Evolutionary conservation across 371 early-diverging fungal genomes (phyloP).

Genomic region (Conidiobolus incongruus): DNA sequence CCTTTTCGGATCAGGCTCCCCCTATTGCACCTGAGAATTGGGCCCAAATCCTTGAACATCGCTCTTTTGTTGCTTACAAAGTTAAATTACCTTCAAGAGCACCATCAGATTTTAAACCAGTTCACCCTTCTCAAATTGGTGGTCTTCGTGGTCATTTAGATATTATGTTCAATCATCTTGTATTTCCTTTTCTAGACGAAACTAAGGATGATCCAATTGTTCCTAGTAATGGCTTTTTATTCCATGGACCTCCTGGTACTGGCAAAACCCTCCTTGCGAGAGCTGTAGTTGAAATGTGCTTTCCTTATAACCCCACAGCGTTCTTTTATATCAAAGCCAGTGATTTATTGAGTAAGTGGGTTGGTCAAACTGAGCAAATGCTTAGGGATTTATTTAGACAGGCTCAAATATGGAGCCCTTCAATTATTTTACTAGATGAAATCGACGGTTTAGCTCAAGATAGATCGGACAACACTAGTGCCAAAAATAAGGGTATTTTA

Average conservation of each 20-base stretch:
- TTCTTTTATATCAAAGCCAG: conserved; percentile 59
- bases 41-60: too few relatives aligned
- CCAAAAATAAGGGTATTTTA: too few relatives aligned
- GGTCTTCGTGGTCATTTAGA: too few relatives aligned
- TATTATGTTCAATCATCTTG: too few relatives aligned
- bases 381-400: conserved; percentile 37
- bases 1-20: too few relatives aligned
- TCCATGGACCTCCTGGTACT: conserved; percentile 99
- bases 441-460: conserved; percentile 20
- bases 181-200: too few relatives aligned
- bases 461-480: conserved; percentile 32
- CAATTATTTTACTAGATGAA: conserved; percentile 39
- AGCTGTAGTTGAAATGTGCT: conserved; percentile 95
- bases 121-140: too few relatives aligned
- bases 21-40: too few relatives aligned
- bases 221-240: conserved; percentile 41
- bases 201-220: too few relatives aligned
- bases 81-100: too few relatives aligned
- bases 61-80: too few relatives aligned
- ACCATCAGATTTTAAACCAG: too few relatives aligned
- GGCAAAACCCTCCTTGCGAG: conserved; percentile 99
- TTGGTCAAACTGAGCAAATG: conserved; percentile 57
- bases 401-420: conserved; percentile 28
- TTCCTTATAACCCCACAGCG: conserved; percentile 19
- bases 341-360: conserved; percentile 59